phyloP scores from a whole-genome alignment of 116 monocot species.

The Papilionanthe hybrid region DNA sequence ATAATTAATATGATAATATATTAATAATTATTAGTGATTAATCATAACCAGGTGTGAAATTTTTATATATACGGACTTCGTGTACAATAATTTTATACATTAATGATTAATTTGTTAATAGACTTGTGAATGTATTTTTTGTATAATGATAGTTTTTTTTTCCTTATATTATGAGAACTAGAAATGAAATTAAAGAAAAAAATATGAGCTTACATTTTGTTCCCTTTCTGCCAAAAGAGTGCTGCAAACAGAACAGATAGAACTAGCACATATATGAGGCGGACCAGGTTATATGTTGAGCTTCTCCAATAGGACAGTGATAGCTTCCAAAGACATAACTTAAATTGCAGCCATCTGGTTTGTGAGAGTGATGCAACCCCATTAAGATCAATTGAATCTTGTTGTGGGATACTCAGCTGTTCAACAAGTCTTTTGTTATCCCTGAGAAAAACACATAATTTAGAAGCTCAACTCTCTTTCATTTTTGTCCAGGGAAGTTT shows the following conservation, averaged over 20 bases:
- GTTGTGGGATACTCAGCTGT: slow-evolving; percentile 16
- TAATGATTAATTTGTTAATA: no score
- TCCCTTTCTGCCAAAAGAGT: slow-evolving; percentile 31
- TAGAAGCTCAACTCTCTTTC: no score
- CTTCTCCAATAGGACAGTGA: slow-evolving; percentile 42
- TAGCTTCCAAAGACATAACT: slow-evolving; percentile 45
- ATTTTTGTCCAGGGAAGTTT: no score
- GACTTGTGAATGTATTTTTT: no score
- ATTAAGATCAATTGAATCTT: slow-evolving; percentile 17
- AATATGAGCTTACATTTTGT: slow-evolving; percentile 26
- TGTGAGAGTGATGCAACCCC: slow-evolving; percentile 16
- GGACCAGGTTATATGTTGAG: slow-evolving; percentile 30
- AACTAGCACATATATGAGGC: slow-evolving; percentile 12
- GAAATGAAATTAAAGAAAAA: slow-evolving; percentile 1
- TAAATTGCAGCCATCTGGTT: slow-evolving; percentile 24
- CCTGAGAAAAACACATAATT: slow-evolving; percentile 8
- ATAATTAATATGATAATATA: no score
- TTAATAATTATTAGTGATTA: no score
- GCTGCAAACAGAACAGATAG: slow-evolving; percentile 12
- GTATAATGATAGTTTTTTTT: no score
- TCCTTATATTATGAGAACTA: no score
- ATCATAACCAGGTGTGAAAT: no score
- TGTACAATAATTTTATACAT: no score
- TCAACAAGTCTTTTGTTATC: slow-evolving; percentile 12
- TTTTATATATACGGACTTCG: no score